Conservation (phyloP, 1,139 yeast species). For the Petasospora fabianii region DNA sequence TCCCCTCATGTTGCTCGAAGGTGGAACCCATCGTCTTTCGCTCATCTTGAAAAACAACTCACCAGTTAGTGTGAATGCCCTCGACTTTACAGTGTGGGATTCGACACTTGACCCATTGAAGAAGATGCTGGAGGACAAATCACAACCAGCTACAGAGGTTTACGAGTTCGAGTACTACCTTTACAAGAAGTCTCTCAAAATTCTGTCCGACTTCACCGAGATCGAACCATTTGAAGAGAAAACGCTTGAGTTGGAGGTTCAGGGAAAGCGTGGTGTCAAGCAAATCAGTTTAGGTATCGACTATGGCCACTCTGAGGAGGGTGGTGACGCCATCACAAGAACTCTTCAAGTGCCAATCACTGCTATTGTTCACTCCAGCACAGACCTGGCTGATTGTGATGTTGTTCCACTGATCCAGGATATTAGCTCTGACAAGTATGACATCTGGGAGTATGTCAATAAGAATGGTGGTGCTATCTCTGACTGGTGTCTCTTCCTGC, state of each 20-base stretch:
- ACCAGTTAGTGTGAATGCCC: constrained; percentile 48
- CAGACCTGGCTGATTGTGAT: constrained; percentile 74
- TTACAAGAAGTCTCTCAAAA: constrained; percentile 53
- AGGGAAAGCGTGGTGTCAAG: constrained; percentile 72
- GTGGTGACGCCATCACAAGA: constrained; percentile 43
- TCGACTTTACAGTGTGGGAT: constrained; percentile 66
- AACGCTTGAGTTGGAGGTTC: constrained; percentile 52
- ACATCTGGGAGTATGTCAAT: constrained; percentile 24
- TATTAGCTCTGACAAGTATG: constrained; percentile 23
- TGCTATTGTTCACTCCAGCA: constrained; percentile 65
- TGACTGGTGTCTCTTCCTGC: constrained; percentile 56
- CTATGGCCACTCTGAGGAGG: constrained; percentile 48
- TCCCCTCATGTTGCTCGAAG: constrained; percentile 72
- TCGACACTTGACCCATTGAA: constrained; percentile 67
- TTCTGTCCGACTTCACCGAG: constrained; percentile 35
- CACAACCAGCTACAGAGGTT: constrained; percentile 54
- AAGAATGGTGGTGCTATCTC: constrained; percentile 28
- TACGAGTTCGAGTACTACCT: constrained; percentile 75
- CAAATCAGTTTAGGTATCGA: constrained; percentile 64
- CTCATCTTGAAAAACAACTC: constrained; percentile 58
- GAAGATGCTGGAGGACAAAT: constrained; percentile 40
- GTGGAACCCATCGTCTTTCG: constrained; percentile 55
- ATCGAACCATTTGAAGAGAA: constrained; percentile 31
- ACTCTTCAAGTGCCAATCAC: constrained; percentile 60
- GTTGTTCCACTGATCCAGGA: constrained; percentile 47